Base-by-base conservation (phyloP, 2,329 filamentous ascomycete genomes). In the Colletotrichum paranaense region DNA sequence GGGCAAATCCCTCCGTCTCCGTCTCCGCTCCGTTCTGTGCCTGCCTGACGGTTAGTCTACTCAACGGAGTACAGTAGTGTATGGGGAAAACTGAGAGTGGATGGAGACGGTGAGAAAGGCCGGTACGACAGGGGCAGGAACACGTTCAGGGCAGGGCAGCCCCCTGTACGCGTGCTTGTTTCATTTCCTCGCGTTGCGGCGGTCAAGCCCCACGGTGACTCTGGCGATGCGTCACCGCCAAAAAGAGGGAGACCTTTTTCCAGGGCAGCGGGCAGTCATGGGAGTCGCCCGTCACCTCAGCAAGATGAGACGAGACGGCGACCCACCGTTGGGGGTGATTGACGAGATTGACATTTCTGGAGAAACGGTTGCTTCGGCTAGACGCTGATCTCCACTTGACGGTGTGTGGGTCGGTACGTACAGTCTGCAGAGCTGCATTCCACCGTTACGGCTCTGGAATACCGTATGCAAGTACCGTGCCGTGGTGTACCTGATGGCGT, bases 201-300 rank as follows among this genome's bases (percentile, higher is more conserved):
- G 72, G 72, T 72, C 72, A 72, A 53, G 72, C 74, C 67, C 71
- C 74, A 74, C 60, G 60, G 62, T 72, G 71, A 73, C 62, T 73
- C 67, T 73, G 30, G 38, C 71, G 60, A 57, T 75, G 74, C 74
- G 74, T 75, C 74, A 75, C 74, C 74, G 74, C 72, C 56, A 56
- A 46, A 30, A 24, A 42, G 22, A 62, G 19, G 7, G 53, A 30
- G n/a, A 28, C 57, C 59, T 42, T 26, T 26, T 28, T 14, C 32
- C 32, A 62, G 32, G 35, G 19, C 42, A 49, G 42, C 42, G 42
- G 42, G 42, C 42, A 49, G 42, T 49, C 42, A 49, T 49, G 42
- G 42, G 42, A 19, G 42, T 19, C 42, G 42, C 19, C 42, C 42
- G 42, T 49, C 16, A 49, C 42, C 16, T 49, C 6, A 49, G 19